Base-by-base conservation (phyloP, 306 rosid genomes). In the Elaeagnus macrophylla region DNA sequence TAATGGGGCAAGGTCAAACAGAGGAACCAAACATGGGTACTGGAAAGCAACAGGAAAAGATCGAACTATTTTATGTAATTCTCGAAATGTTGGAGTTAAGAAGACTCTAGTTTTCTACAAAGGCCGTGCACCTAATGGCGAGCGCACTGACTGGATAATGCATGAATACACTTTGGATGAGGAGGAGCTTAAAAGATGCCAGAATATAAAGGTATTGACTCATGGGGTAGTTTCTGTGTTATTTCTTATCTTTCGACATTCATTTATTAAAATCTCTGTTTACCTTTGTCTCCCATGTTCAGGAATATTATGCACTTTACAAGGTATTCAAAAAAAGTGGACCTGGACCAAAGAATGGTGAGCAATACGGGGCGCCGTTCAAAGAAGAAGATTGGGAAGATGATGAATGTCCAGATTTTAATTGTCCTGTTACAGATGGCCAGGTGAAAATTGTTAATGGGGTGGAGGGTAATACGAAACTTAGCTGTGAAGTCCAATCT, bases 121-220 rank as follows among this genome's bases (percentile, higher is more conserved):
- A 65, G 96, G 99, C 11, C 85, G 85, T 57, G 95, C 96, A 15
- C 95, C 96, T 50, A 61, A 37, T 53, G 89, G 96, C 52, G 79
- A 72, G 50, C 89, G 99, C 60, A 91, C 99, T 12, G 89, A 91
- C 55, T 91, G 99, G 99, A 93, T 91, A 56, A 91, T 91, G 99
- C 99, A 91, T 10, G 99, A 91, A 56, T 91, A 91, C 66, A 82
- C 89, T 49, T 25, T 91, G 71, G 85, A 82, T 17, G 99, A 91
- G 72, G 94, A 80, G 51, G 99, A 87, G 70, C 77, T 87, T 20
- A 81, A 73, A 58, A 78, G 89, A 77, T 91, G 99, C 79, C 75
- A 49, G 57, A 73, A 53, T 73, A 71, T 82, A 53, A 69, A 84
- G 97, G 97, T 91, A 80, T 65, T 32, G 2, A 19, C 53, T 20